Evolutionary conservation across 495 filamentous ascomycete species (phyloP), one percentile per base, ranked within the genome.

Genomic region (Viridothelium virens): DNA sequence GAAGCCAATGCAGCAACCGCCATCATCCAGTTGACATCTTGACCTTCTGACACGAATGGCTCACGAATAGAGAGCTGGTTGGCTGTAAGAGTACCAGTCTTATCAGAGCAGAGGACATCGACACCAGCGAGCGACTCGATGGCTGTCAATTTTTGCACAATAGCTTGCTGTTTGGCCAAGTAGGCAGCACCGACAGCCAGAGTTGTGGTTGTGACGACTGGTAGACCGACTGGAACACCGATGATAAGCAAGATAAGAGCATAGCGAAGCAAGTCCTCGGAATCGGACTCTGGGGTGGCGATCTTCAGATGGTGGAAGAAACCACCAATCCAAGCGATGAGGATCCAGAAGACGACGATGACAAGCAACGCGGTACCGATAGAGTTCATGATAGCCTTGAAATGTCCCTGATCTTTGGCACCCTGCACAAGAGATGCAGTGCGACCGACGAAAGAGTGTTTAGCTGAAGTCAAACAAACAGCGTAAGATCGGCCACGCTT

Each of bases 321-420:
- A 73, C 85, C 87, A 77, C 87, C 87, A 69, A 89, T 87, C 87
- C 87, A 90, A 71, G 87, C 82, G 69, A 82, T 76, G 69, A 90
- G 77, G 77, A 89, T 89, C 80, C 80, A 90, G 79, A 84, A 84
- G 73, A 89, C 85, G 78, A 90, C 87, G 63, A 90, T 78, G 73
- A 90, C 86, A 67, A 89, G 79, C 44, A 89, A 80, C 64, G 83
- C 76, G 31, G 79, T 83, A 78, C 87, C 87, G 68, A 90, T 90
- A 74, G 84, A 86, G 83, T 90, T 86, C 87, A 90, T 90, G 81
- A 90, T 88, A 70, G 87, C 87, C 79, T 90, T 90, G 85, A 90
- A 90, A 79, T 90, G 87, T 81, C 87, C 87, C 65, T 82, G 78
- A 75, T 89, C 87, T 74, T 87, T 78, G 70, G 87, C 87, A 69